Conservation (phyloP, 306 rosid genomes). For the Mucuna pruriens region DNA sequence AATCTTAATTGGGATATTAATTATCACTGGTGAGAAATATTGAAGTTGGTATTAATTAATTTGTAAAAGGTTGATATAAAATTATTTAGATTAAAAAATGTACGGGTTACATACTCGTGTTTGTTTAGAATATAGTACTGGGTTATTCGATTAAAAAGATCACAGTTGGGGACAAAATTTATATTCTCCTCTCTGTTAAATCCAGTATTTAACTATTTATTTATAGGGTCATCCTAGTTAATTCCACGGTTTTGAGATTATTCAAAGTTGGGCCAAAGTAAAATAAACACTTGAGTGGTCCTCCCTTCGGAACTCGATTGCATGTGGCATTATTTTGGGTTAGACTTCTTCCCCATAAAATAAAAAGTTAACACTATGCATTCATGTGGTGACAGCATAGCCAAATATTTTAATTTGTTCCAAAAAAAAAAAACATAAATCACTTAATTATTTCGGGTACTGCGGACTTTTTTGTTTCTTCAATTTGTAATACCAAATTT, state of each 20-base stretch:
- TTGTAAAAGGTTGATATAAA: background rate
- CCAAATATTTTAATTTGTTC: slow-evolving; percentile 9
- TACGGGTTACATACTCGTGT: background rate
- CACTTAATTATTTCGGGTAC: background rate
- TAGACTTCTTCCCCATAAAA: background rate
- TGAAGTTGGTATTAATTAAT: no score
- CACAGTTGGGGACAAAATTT: background rate
- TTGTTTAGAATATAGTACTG: background rate
- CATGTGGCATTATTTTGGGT: slow-evolving; percentile 20
- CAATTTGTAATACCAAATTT: background rate
- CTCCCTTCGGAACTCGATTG: background rate
- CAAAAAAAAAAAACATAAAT: background rate
- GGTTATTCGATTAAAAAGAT: background rate
- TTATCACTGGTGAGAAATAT: background rate
- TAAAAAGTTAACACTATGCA: background rate
- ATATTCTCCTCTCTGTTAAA: background rate
- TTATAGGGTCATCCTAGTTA: background rate
- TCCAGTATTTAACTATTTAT: background rate
- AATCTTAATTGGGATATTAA: slow-evolving; percentile 1
- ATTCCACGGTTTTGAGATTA: background rate
- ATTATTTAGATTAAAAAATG: background rate
- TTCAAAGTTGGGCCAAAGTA: background rate
- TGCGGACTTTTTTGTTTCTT: background rate
- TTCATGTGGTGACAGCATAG: slow-evolving; percentile 33
- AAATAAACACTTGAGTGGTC: slow-evolving; percentile 2